phyloP scores from a whole-genome alignment of 1,284 basidiomycete genomes.

The Caloboletus firmus region DNA sequence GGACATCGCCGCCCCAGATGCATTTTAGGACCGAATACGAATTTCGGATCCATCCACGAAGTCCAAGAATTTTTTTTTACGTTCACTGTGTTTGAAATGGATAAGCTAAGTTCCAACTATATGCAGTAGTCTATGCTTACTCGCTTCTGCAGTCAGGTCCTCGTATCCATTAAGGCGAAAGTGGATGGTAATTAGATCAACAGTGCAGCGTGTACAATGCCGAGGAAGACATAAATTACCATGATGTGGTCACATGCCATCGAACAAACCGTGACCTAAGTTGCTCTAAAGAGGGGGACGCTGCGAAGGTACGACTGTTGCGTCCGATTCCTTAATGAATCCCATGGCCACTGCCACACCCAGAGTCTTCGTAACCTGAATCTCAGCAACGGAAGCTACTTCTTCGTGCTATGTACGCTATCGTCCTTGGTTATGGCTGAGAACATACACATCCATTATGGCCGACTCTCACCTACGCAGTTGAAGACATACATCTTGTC shows the following conservation, averaged over 20 bases:
- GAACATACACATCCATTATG: too few species aligned
- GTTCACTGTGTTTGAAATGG: background rate
- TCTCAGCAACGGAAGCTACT: too few species aligned
- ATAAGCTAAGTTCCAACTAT: background rate
- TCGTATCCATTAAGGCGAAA: background rate
- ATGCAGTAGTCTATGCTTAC: background rate
- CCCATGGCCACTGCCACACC: background rate
- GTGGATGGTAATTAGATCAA: background rate
- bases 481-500: too few species aligned
- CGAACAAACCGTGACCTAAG: background rate
- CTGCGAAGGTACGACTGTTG: background rate
- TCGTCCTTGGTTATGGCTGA: too few species aligned
- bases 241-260: background rate
- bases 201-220: background rate
- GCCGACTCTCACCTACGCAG: too few species aligned
- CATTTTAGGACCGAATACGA: background rate
- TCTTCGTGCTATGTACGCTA: too few species aligned
- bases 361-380: background rate
- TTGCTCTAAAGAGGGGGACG: background rate
- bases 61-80: background rate
- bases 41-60: background rate
- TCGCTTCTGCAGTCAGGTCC: background rate
- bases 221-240: background rate
- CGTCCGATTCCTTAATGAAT: background rate
- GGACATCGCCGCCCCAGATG: background rate